Percentiles rank a stretch among this genome's conserved stretches.
These are phyloP conservation scores for Hamigera avellanea DNA, from an alignment of 495 filamentous ascomycete species.

Conservation along the genomic window DNA sequence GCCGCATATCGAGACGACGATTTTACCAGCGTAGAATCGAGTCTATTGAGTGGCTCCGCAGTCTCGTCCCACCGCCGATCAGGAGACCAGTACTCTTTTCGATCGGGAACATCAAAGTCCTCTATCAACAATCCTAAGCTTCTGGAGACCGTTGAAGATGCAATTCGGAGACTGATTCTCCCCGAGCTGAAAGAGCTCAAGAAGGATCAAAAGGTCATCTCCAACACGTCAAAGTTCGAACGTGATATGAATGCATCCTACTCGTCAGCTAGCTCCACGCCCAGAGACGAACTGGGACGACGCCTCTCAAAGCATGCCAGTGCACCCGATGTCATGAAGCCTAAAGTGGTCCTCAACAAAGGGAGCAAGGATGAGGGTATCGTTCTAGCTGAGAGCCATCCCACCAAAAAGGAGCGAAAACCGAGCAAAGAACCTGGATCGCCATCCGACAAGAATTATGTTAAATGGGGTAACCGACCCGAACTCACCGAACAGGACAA, in stretches of 20 bases:
- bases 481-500: slow-evolving; percentile 41
- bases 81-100: slow-evolving; percentile 62
- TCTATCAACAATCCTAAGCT: slow-evolving; percentile 92
- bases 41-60: slow-evolving; percentile 56
- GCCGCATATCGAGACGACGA: slow-evolving; percentile 54
- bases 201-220: slow-evolving; percentile 64
- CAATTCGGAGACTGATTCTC: slow-evolving; percentile 81
- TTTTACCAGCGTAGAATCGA: slow-evolving; percentile 59
- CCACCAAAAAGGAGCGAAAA: slow-evolving; percentile 32
- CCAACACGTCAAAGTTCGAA: slow-evolving; percentile 52
- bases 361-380: slow-evolving; percentile 48
- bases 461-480: slow-evolving; percentile 37
- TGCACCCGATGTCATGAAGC: slow-evolving; percentile 55
- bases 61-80: slow-evolving; percentile 60
- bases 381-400: slow-evolving; percentile 35
- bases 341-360: slow-evolving; percentile 52
- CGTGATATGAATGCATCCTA: slow-evolving; percentile 47
- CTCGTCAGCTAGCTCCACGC: slow-evolving; percentile 46
- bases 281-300: slow-evolving; percentile 46
- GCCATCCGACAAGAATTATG: slow-evolving; percentile 31
- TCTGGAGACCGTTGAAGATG: slow-evolving; percentile 92
- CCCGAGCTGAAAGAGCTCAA: slow-evolving; percentile 88
- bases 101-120: slow-evolving; percentile 67
- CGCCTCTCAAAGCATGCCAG: slow-evolving; percentile 58
- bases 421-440: slow-evolving; percentile 32